Evolutionary conservation across 1,284 basidiomycete genomes (phyloP).

Genomic region (Erythrobasidium hasegawianum): DNA sequence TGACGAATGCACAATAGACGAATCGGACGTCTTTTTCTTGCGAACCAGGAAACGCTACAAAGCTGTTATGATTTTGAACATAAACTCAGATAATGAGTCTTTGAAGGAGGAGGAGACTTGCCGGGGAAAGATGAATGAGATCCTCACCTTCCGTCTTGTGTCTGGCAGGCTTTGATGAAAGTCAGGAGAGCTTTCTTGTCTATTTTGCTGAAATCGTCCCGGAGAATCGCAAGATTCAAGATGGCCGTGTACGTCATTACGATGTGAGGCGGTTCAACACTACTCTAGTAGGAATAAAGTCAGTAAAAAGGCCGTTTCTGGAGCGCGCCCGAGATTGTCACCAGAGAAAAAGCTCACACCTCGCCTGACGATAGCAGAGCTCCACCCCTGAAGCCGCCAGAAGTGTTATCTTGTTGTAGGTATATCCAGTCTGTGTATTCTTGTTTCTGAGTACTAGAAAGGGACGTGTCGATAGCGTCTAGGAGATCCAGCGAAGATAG

Average conservation of each 20-base stretch:
- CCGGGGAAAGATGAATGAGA: too few species aligned
- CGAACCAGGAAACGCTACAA: slow-evolving; percentile 65
- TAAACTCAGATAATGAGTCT: too few species aligned
- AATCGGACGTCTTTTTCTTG: slow-evolving; percentile 74
- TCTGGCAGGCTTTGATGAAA: slow-evolving; percentile 69
- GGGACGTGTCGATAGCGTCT: slow-evolving; percentile 35
- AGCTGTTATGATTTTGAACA: slow-evolving; percentile 59
- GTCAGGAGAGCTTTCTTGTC: slow-evolving; percentile 61
- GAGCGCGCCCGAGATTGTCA: too few species aligned
- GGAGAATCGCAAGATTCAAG: slow-evolving; percentile 70
- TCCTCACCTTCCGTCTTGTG: slow-evolving; percentile 75
- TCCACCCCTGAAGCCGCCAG: slow-evolving; percentile 43
- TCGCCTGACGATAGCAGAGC: slow-evolving; percentile 30
- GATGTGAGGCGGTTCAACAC: slow-evolving; percentile 75
- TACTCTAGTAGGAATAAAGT: too few species aligned
- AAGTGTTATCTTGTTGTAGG: slow-evolving; percentile 36
- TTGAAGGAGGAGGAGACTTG: too few species aligned
- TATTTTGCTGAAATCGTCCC: slow-evolving; percentile 69
- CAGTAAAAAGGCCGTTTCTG: too few species aligned
- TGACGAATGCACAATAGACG: slow-evolving; percentile 80
- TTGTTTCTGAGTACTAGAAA: slow-evolving; percentile 23
- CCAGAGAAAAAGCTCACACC: too few species aligned
- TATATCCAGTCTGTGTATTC: slow-evolving; percentile 43
- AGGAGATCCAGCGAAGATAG: slow-evolving; percentile 40
- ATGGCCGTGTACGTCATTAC: slow-evolving; percentile 89